Evolutionary conservation across 495 filamentous ascomycete species (phyloP), one percentile per base, ranked within the genome.

Genomic region (Aspergillus coremiiformis): DNA sequence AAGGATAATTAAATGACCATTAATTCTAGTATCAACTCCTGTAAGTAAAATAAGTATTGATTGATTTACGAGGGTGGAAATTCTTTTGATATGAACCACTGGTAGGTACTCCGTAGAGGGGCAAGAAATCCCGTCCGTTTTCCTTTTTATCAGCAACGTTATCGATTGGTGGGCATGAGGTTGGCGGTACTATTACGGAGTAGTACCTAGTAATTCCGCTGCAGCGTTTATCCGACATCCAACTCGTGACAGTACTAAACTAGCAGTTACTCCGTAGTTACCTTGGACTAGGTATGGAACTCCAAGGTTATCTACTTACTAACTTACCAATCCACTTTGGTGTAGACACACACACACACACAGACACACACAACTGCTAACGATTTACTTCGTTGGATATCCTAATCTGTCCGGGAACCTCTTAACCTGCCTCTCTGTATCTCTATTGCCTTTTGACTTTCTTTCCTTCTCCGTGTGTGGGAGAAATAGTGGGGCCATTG

Each of bases 171-270:
- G 43, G 52, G 24, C 24, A 39, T 30, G 56, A 45, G 15, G 39
- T 26, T 8, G 39, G 27, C 48, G 49, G 55, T 49, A 15, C 33
- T 7, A n/a, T 37, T 6, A 19, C n/a, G n/a, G 24, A 8, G 24
- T 8, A 8, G 24, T 27, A 27, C 24, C 24, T 27, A 5, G 7
- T 41, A 53, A 39, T 47, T 53, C 55, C 55, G 58, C 55, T 35
- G 58, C 24, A 54, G 58, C 52, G 56, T 62, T 62, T 65, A 60
- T 65, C 62, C 62, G 62, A 58, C 52, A 54, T 54, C 51, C 32
- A 14, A n/a, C 32, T 4, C 8, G 27, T 9, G 7, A 9, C 7
- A 9, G 27, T 1, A 9, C 8, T 30, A 30, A 7, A 30, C 12
- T 11, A 7, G n/a, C n/a, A n/a, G n/a, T 6, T 20, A 41, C 19